Conservation (phyloP, 192 early-diverging fungal species). For the Pilaira anomala region DNA sequence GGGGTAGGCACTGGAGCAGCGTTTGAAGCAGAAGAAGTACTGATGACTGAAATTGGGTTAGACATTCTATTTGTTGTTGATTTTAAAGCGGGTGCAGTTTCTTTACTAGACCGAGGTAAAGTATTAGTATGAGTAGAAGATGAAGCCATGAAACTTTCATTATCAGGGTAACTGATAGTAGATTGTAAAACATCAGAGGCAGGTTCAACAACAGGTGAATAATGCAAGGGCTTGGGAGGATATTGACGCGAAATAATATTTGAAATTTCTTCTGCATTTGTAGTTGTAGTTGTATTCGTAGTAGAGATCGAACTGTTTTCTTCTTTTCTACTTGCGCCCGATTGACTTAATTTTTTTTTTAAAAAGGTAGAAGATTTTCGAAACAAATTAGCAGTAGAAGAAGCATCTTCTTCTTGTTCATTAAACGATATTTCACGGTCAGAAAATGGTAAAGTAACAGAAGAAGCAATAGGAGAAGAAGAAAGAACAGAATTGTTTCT, state of each 20-base stretch:
- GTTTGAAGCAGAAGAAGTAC: background rate
- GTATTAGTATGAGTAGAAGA: too few species aligned
- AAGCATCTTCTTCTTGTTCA: background rate
- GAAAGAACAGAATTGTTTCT: background rate
- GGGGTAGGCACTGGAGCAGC: background rate
- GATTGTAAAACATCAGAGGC: background rate
- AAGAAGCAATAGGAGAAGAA: background rate
- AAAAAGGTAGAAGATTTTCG: constrained; percentile 13
- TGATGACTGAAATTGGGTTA: too few species aligned
- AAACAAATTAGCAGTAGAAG: constrained; percentile 4
- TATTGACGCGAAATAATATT: constrained; percentile 9
- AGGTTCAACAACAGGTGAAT: constrained; percentile 9
- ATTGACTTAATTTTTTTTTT: constrained; percentile 10
- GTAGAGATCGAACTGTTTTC: background rate
- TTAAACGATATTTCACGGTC: background rate
- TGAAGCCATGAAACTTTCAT: background rate
- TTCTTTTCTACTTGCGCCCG: constrained; percentile 2
- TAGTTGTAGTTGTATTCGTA: background rate
- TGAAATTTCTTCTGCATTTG: constrained; percentile 4
- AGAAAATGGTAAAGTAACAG: background rate
- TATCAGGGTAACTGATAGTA: background rate
- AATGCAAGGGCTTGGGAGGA: constrained; percentile 14
- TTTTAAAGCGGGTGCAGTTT: too few species aligned
- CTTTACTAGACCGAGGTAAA: too few species aligned
- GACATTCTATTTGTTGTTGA: too few species aligned